These are phyloP conservation scores for Serendipita indica DNA, from an alignment of 768 basidiomycete genomes.

Conservation along the genomic window DNA sequence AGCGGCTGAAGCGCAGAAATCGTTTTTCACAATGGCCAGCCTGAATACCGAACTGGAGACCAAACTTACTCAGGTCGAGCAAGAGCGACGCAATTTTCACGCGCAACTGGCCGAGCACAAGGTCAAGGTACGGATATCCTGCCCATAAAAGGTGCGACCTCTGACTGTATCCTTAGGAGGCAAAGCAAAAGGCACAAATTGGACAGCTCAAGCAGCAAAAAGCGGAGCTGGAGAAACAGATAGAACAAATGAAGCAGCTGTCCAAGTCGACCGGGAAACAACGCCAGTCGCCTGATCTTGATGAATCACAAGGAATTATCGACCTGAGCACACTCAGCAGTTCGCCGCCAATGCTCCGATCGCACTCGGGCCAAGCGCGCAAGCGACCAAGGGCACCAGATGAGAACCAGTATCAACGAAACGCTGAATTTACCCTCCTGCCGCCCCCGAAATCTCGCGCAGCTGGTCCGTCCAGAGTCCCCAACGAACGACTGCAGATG, in stretches of 20 bases:
- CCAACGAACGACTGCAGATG: neutral
- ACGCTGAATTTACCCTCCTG: neutral
- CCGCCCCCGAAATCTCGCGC: neutral
- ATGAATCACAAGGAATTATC: neutral
- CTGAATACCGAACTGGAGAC: neutral
- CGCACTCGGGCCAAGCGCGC: neutral
- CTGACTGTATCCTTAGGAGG: neutral
- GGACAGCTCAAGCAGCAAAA: neutral
- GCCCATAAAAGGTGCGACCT: neutral
- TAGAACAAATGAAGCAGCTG: neutral
- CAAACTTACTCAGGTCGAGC: neutral
- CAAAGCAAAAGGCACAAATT: neutral
- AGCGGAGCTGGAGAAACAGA: neutral
- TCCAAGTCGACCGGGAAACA: neutral
- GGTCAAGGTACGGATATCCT: neutral
- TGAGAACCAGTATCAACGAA: neutral
- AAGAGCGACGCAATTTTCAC: neutral
- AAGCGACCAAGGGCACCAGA: neutral
- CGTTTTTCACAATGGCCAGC: too few relatives aligned
- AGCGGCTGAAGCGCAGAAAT: neutral
- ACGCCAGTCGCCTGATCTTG: neutral
- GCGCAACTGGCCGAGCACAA: neutral
- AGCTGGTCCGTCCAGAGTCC: neutral
- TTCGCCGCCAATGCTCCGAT: neutral
- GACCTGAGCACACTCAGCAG: neutral